Evolutionary conservation across 257 asterid species (phyloP), one percentile per base, ranked within the genome.

Genomic region (Gardenia jasminoides): DNA sequence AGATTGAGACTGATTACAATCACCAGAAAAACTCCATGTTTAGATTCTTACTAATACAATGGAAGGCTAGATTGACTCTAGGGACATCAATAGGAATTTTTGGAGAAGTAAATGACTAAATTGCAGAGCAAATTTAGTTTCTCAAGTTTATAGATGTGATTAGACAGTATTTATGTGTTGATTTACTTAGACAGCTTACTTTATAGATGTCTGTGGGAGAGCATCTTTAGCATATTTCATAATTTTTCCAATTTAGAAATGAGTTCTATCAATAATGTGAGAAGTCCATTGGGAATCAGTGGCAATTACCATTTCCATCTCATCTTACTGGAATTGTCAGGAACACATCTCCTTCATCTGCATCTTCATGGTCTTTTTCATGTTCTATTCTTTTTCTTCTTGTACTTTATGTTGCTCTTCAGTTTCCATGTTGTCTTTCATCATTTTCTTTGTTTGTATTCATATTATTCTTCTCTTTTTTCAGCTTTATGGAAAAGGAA

Each of bases 401-500:
- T 56, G 30, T 70, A 61, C 58, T 24, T 59, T 64, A 1, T 43
- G 19, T 20, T 71, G 12, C 15, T 71, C 50, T 59, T 54, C 47
- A n/a, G 72, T 79, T 71, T 31, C 62, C 20, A n/a, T 59, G 54
- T 79, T 50, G 56, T 76, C 59, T n/a, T 46, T 62, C 50, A 26
- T 28, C 50, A 30, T 70, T 9, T 33, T 48, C 26, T 82, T 75
- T 76, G 77, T 80, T 50, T 56, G 61, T 66, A 66, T 62, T 78
- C 28, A 54, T 67, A 67, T 70, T 73, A 16, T 54, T 64, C 72
- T 82, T 24, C 67, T 72, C 13, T 80, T 75, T 43, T 84, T 84
- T 80, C 92, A 95, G 98, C 97, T 95, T 79, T 90, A 81, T 77
- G 80, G 41, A 80, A 93, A 82, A 84, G 99, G 99, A 78, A 92